Conservation (phyloP, 108 stramenopile species). For the Fragilariopsis cylindrus region DNA sequence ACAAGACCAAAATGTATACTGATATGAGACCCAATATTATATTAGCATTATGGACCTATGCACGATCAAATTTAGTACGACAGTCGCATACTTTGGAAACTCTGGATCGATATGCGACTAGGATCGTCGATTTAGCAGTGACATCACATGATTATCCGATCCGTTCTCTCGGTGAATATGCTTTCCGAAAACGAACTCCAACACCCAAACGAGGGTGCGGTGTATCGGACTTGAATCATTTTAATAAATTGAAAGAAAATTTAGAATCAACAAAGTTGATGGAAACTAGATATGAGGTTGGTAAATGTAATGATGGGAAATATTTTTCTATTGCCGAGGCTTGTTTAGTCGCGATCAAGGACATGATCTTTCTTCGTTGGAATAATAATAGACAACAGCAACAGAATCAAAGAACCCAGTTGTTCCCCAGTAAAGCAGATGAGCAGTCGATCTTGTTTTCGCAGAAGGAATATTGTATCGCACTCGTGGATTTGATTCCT, state of each 20-base stretch:
- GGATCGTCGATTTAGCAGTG: conserved; percentile 26
- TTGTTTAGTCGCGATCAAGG: conserved; percentile 29
- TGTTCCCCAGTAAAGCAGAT: not conserved
- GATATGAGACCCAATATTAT: conserved; percentile 24
- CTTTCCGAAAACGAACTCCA: not conserved
- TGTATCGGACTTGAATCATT: not conserved
- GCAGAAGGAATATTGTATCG: conserved; percentile 18
- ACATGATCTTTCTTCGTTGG: conserved; percentile 1
- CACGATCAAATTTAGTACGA: conserved; percentile 9
- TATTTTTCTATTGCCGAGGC: conserved; percentile 37
- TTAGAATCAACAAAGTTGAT: not conserved
- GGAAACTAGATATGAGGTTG: not conserved
- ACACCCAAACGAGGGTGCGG: not conserved
- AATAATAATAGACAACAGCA: not conserved
- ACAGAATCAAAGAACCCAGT: not conserved
- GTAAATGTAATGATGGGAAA: not conserved
- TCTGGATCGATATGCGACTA: conserved; percentile 24
- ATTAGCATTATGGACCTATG: conserved; percentile 29
- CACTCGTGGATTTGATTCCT: conserved; percentile 30
- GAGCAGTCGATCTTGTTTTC: conserved; percentile 2
- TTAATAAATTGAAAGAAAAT: not conserved
- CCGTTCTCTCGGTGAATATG: conserved; percentile 35
- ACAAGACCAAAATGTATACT: conserved; percentile 1
- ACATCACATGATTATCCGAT: conserved; percentile 24
- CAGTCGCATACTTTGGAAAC: conserved; percentile 27